These are phyloP conservation scores for Blastobotrys mokoenaii DNA, from an alignment of 805 yeast species.

Conservation along the genomic window DNA sequence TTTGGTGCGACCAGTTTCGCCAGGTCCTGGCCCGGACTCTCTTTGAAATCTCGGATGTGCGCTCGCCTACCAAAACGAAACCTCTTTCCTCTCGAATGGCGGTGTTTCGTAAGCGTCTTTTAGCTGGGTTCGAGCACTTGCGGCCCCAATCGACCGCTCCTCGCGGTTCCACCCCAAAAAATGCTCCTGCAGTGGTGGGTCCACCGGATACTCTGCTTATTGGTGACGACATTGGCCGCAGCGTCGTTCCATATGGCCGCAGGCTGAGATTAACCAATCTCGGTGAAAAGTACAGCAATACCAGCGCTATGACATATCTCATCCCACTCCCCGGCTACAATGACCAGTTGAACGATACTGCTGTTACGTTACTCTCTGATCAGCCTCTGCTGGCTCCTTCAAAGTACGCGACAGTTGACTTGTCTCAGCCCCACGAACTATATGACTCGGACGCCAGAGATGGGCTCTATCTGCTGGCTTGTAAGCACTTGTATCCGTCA, in stretches of 20 bases:
- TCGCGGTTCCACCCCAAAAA: constrained; percentile 31
- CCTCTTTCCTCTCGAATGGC: constrained; percentile 50
- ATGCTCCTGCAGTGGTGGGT: neutral
- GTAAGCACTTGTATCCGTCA: neutral
- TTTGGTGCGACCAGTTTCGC: constrained; percentile 87
- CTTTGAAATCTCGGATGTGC: constrained; percentile 31
- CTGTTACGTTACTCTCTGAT: constrained; percentile 21
- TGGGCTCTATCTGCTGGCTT: constrained; percentile 19
- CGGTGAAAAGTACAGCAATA: neutral
- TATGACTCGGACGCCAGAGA: constrained; percentile 1
- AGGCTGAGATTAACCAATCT: constrained; percentile 2
- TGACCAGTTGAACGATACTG: constrained; percentile 2
- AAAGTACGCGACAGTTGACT: constrained; percentile 11
- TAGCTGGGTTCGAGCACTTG: constrained; percentile 42
- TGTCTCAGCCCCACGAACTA: neutral
- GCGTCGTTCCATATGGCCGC: constrained; percentile 8
- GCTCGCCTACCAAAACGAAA: constrained; percentile 44
- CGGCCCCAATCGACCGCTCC: constrained; percentile 6
- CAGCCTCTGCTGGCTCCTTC: constrained; percentile 13
- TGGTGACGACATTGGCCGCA: constrained; percentile 9
- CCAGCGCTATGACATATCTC: constrained; percentile 1
- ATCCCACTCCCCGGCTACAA: constrained; percentile 2
- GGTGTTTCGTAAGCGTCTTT: constrained; percentile 46
- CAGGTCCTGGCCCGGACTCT: constrained; percentile 48
- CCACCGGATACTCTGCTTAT: constrained; percentile 19